Base-by-base conservation (phyloP, 805 yeast genomes). In the Sungouiozyma intestinalis region DNA sequence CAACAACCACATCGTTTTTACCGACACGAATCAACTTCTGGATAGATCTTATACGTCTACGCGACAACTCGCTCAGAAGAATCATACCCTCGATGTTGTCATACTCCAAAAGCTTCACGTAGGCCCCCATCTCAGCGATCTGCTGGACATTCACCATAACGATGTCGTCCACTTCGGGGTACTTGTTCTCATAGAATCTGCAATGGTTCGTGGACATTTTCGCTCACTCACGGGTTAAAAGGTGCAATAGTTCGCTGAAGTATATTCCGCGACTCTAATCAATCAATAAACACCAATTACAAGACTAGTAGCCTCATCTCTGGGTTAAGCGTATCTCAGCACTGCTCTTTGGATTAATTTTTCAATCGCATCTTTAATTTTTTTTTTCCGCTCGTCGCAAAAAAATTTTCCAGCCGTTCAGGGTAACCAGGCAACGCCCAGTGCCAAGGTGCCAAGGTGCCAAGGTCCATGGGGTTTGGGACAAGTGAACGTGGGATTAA, bases 41-140 rank as follows among this genome's bases (percentile, higher is more conserved):
- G 60, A 92, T 92, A 41, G 97, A 86, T 66, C 98, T 79, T 58
- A 92, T 92, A 72, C 98, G 94, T 74, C 98, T 86, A 77, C 98
- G 85, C 32, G 97, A 88, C 54, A 92, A 76, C 69, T 92, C 98
- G 35, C 95, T 83, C 57, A 92, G 76, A 51, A 92, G 72, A 45
- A 92, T 95, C 98, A 92, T 92, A 59, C 98, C 98, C 68, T 92
- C 98, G 60, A 92, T 90, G 64, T 90, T 92, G 68, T 92, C 97
- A 62, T 92, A 92, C 68, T 92, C 98, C 50, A 92, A 74, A 51
- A 92, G 74, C 66, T 87, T 90, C 50, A 92, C 95, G 65, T 92
- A 92, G 13, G 98, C 98, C 46, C 98, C 98, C 98, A 92, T 92
- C 66, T 92, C 98, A 53, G 97, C 98, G 55, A 92, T 92, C 64